Conservation (phyloP, 192 early-diverging fungal species). For the Linnemannia elongata region DNA sequence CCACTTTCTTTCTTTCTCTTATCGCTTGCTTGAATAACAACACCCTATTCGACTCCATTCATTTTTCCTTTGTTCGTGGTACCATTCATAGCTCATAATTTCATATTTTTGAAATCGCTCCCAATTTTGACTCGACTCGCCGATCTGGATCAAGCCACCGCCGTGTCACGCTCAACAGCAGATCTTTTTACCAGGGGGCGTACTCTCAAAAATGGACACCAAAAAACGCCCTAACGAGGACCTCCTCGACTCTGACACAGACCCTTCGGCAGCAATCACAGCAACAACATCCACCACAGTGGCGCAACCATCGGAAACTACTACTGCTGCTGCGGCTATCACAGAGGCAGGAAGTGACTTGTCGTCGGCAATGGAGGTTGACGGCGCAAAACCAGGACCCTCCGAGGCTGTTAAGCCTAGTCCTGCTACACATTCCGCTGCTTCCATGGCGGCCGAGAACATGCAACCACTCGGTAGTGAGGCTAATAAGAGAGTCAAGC, state of each 20-base stretch:
- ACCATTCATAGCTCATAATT: neutral
- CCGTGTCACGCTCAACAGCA: neutral
- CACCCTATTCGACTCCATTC: neutral
- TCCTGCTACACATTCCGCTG: neutral
- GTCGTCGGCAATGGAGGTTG: constrained; percentile 15
- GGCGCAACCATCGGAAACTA: neutral
- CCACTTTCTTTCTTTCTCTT: neutral
- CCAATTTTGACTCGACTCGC: neutral
- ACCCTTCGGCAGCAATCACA: neutral
- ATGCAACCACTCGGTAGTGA: neutral
- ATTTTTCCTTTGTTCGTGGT: neutral
- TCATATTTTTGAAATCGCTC: neutral
- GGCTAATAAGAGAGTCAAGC: constrained; percentile 39
- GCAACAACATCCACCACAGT: no score
- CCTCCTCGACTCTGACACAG: neutral
- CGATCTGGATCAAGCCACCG: constrained; percentile 9
- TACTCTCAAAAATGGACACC: constrained; percentile 34
- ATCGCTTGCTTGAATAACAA: neutral
- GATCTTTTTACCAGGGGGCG: neutral
- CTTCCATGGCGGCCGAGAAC: neutral
- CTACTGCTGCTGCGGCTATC: neutral
- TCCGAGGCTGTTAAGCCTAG: neutral
- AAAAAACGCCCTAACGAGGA: constrained; percentile 53
- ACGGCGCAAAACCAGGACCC: neutral
- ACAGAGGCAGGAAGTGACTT: neutral